phyloP scores from a whole-genome alignment of 2,329 filamentous ascomycete genomes.

The Aaosphaeria pasadenensis region DNA sequence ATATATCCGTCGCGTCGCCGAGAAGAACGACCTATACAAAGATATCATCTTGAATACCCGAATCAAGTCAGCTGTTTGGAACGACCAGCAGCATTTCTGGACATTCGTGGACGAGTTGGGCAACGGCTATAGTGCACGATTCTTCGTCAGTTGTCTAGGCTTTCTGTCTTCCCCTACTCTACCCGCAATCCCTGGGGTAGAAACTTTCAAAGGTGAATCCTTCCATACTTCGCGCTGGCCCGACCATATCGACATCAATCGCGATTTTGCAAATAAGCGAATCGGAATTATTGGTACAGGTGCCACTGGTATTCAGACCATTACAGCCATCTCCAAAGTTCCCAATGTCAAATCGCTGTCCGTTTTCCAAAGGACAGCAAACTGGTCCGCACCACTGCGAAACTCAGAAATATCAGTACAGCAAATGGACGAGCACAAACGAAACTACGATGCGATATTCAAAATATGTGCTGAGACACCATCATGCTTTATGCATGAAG shows the following conservation, averaged over 20 bases:
- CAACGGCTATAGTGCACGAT: background rate
- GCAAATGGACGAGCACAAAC: slow-evolving; percentile 29
- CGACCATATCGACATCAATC: slow-evolving; percentile 47
- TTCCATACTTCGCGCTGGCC: slow-evolving; percentile 57
- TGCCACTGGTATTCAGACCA: slow-evolving; percentile 58
- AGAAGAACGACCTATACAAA: slow-evolving; percentile 47
- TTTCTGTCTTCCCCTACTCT: slow-evolving; percentile 11
- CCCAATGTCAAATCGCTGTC: slow-evolving; percentile 3
- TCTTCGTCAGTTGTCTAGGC: slow-evolving; percentile 3
- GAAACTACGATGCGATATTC: slow-evolving; percentile 32
- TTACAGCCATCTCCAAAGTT: slow-evolving; percentile 10
- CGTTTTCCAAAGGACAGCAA: slow-evolving; percentile 57
- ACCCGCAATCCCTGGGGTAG: slow-evolving; percentile 42
- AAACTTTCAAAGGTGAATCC: slow-evolving; percentile 55
- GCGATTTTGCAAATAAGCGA: slow-evolving; percentile 40
- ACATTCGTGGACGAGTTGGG: slow-evolving; percentile 1
- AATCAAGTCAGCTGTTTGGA: slow-evolving; percentile 38
- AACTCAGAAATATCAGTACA: slow-evolving; percentile 29
- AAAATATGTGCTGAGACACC: slow-evolving; percentile 8
- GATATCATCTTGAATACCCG: slow-evolving; percentile 53
- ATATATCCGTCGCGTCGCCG: slow-evolving; percentile 25
- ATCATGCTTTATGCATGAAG: slow-evolving; percentile 23
- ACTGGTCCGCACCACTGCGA: slow-evolving; percentile 54
- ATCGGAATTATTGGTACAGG: slow-evolving; percentile 62
- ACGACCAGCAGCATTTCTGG: slow-evolving; percentile 6